These are phyloP conservation scores for Tetrapyrgos nigripes DNA, from an alignment of 1,284 basidiomycete genomes.

Conservation along the genomic window DNA sequence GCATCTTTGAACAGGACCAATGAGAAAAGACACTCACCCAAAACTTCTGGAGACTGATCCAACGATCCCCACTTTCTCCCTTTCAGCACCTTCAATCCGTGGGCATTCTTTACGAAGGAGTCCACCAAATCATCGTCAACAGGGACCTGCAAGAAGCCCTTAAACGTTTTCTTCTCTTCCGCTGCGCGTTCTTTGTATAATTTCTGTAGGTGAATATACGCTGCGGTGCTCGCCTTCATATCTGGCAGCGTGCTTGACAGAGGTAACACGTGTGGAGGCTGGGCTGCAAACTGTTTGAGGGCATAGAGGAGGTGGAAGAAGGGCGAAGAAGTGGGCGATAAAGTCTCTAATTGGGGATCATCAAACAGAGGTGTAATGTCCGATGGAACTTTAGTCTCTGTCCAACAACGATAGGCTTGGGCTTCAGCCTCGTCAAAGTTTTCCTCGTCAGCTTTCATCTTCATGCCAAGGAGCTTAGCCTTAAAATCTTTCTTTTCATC, in stretches of 20 bases:
- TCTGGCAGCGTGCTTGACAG: constrained; percentile 82
- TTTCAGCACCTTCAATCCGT: constrained; percentile 79
- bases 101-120: constrained; percentile 91
- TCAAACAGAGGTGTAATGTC: constrained; percentile 72
- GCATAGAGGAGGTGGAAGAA: constrained; percentile 92
- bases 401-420: constrained; percentile 81
- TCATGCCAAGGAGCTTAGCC: constrained; percentile 60
- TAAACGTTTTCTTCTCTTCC: constrained; percentile 69
- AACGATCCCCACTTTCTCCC: constrained; percentile 73
- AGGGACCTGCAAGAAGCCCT: constrained; percentile 46
- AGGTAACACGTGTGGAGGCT: constrained; percentile 54
- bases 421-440: constrained; percentile 94
- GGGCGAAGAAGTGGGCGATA: constrained; percentile 52
- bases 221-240: constrained; percentile 91
- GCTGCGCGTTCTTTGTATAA: constrained; percentile 78
- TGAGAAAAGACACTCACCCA: constrained; percentile 55
- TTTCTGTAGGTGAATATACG: constrained; percentile 83
- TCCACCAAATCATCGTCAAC: constrained; percentile 69
- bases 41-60: constrained; percentile 55
- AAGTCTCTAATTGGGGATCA: constrained; percentile 55
- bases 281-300: constrained; percentile 64
- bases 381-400: constrained; percentile 69
- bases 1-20: constrained; percentile 21
- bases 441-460: constrained; percentile 86
- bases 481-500: constrained; percentile 86